Evolutionary conservation across 1,139 yeast genomes (phyloP).

Genomic region (Debaryomycetaceae sp.): DNA sequence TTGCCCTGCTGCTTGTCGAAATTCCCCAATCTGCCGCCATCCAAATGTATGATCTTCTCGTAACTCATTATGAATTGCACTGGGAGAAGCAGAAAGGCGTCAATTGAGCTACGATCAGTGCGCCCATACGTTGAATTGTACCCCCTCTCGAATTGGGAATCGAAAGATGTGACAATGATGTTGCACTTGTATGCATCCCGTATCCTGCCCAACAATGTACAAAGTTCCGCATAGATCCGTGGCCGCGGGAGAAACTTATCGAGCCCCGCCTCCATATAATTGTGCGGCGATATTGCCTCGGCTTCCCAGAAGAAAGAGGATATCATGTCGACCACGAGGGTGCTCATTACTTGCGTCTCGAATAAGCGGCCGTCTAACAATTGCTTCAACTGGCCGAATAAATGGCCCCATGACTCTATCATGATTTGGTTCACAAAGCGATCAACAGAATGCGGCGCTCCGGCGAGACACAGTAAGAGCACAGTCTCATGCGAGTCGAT

Average conservation of each 20-base stretch:
- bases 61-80: constrained; percentile 3
- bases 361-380: constrained; percentile 1
- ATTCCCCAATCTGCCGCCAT: neutral
- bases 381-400: neutral
- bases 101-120: constrained; percentile 1
- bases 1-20: neutral
- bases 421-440: constrained; percentile 1
- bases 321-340: constrained; percentile 15
- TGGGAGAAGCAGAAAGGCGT: constrained; percentile 3
- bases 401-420: constrained; percentile 1
- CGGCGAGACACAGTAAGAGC: too few relatives aligned
- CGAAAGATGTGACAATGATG: constrained; percentile 25
- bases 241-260: constrained; percentile 3
- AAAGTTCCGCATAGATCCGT: constrained; percentile 10
- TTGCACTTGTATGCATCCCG: constrained; percentile 16
- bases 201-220: constrained; percentile 6
- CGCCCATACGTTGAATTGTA: constrained; percentile 7
- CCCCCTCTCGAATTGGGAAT: constrained; percentile 21
- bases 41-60: constrained; percentile 4
- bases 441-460: constrained; percentile 1
- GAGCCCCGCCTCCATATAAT: constrained; percentile 7
- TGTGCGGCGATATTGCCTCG: constrained; percentile 8
- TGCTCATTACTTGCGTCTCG: constrained; percentile 6
- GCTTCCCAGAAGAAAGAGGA: constrained; percentile 27
- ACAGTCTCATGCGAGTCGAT: too few relatives aligned